Percentiles rank a stretch among this genome's conserved stretches.
These are phyloP conservation scores for Schizothecium vesticola DNA, from an alignment of 495 filamentous ascomycete genomes.

Conservation along the genomic window DNA sequence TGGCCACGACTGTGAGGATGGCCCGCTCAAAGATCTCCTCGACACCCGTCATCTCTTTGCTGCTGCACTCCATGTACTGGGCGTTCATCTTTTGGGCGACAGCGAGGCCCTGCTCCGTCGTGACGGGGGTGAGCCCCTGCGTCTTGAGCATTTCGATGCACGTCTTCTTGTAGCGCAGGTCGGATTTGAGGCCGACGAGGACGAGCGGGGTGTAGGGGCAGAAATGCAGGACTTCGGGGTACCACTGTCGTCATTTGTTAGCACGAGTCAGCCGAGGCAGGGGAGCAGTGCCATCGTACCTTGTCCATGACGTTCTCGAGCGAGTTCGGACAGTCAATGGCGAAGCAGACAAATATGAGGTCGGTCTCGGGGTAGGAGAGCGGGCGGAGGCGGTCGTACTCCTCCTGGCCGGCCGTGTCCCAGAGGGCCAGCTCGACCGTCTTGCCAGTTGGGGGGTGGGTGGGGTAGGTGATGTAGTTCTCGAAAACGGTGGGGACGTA, in stretches of 20 bases:
- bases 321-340: slow-evolving; percentile 96
- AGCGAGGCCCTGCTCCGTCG: slow-evolving; percentile 75
- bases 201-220: slow-evolving; percentile 95
- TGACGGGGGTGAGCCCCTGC: slow-evolving; percentile 92
- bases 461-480: slow-evolving; percentile 97
- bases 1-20: slow-evolving; percentile 78
- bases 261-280: slow-evolving; percentile 5
- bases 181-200: slow-evolving; percentile 92
- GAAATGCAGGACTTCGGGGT: slow-evolving; percentile 97
- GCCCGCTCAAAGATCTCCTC: slow-evolving; percentile 91
- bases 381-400: slow-evolving; percentile 92
- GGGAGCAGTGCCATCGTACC: slow-evolving; percentile 42
- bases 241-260: slow-evolving; percentile 63
- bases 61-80: slow-evolving; percentile 94
- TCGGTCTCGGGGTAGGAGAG: slow-evolving; percentile 98
- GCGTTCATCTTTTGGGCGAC: slow-evolving; percentile 92
- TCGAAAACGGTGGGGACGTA: slow-evolving; percentile 99
- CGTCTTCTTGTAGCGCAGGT: slow-evolving; percentile 86
- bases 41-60: slow-evolving; percentile 92
- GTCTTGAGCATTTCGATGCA: slow-evolving; percentile 98
- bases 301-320: slow-evolving; percentile 98
- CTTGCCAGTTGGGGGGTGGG: slow-evolving; percentile 80
- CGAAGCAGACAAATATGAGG: slow-evolving; percentile 96
- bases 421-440: slow-evolving; percentile 92
- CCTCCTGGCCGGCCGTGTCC: slow-evolving; percentile 98